Conservation (phyloP, 202 grass and related monocot species). For the Saccharum hybrid region DNA sequence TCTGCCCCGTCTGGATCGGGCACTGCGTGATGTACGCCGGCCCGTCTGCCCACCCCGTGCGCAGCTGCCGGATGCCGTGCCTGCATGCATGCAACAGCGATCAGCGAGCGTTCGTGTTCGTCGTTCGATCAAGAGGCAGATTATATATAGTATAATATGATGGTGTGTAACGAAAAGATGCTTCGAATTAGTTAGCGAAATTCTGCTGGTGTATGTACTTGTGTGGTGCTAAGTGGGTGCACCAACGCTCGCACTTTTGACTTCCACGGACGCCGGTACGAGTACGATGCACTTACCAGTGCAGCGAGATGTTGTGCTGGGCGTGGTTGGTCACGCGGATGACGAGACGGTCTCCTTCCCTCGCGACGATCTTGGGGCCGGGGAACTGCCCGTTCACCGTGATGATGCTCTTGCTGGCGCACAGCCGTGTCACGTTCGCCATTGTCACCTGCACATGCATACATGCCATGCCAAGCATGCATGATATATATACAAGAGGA, state of each 20-base stretch:
- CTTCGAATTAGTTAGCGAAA: no score
- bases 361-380: constrained; percentile 58
- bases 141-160: neutral
- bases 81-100: constrained; percentile 15
- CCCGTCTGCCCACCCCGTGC: constrained; percentile 72
- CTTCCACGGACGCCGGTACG: neutral
- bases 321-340: constrained; percentile 76
- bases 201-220: neutral
- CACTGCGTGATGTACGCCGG: constrained; percentile 89
- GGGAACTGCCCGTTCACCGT: constrained; percentile 74
- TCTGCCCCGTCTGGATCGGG: constrained; percentile 71
- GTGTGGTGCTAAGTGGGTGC: constrained; percentile 3
- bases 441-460: constrained; percentile 58
- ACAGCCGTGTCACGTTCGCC: constrained; percentile 79
- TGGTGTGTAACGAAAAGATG: neutral
- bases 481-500: neutral
- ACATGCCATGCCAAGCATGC: no score
- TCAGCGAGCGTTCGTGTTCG: neutral
- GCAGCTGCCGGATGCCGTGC: constrained; percentile 77
- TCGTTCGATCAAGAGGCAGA: neutral
- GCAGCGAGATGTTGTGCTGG: constrained; percentile 72
- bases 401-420: constrained; percentile 66
- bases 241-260: constrained; percentile 29
- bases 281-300: constrained; percentile 54
- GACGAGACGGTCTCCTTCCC: constrained; percentile 76